Evolutionary conservation across 225 moss, liverwort and hornwort species (phyloP).

Genomic region (Sphagnum contortum): DNA sequence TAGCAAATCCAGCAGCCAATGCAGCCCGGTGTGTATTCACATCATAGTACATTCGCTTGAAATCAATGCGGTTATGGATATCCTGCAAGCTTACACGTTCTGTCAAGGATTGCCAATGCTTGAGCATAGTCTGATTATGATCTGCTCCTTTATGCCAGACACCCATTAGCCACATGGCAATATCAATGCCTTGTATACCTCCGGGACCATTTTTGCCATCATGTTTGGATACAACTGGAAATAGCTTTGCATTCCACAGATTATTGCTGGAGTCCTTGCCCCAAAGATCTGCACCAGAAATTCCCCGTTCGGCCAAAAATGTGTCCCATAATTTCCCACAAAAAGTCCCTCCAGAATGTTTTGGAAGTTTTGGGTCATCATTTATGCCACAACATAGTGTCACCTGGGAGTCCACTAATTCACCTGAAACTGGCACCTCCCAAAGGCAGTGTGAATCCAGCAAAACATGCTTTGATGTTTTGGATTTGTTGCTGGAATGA

Average conservation of each 20-base stretch:
- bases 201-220: not conserved
- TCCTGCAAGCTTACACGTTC: constrained; percentile 45
- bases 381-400: constrained; percentile 63
- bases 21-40: constrained; percentile 30
- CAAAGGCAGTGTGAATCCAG: constrained; percentile 58
- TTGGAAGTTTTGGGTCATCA: constrained; percentile 49
- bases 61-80: constrained; percentile 42
- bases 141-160: constrained; percentile 1
- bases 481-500: constrained; percentile 6
- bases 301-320: constrained; percentile 31
- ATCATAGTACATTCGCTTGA: constrained; percentile 41
- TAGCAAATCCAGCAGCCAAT: constrained; percentile 52
- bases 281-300: constrained; percentile 46
- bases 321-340: constrained; percentile 36
- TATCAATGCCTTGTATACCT: constrained; percentile 10
- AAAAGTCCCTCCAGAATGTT: constrained; percentile 35
- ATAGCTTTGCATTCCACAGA: constrained; percentile 63
- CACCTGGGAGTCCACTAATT: constrained; percentile 16
- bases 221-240: constrained; percentile 19
- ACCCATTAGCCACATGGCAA: constrained; percentile 65
- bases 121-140: too few species aligned
- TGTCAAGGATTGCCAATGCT: too few species aligned
- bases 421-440: constrained; percentile 44
- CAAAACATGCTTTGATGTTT: constrained; percentile 14
- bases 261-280: constrained; percentile 17